phyloP scores from a whole-genome alignment of 1,284 basidiomycete species.

The Phellopilus nigrolimitatus region DNA sequence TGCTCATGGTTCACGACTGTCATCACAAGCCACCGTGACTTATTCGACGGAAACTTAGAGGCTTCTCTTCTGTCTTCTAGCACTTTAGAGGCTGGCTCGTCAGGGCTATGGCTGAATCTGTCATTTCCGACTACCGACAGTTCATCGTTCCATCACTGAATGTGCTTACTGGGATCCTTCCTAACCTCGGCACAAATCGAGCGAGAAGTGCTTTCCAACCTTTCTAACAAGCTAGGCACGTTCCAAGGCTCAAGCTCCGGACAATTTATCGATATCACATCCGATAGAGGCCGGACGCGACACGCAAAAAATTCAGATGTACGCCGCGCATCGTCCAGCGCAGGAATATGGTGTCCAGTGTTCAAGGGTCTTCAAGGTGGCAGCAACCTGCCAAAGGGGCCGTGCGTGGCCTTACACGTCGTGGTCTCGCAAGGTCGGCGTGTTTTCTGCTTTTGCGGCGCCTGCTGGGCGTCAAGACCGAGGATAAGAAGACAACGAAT shows the following conservation, averaged over 20 bases:
- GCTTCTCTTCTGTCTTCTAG: background rate
- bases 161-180: constrained; percentile 4
- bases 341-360: background rate
- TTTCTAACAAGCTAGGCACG: constrained; percentile 3
- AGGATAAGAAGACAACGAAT: too few relatives aligned
- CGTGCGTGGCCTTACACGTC: background rate
- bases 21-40: background rate
- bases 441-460: too few relatives aligned
- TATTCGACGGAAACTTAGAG: background rate
- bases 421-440: constrained; percentile 13
- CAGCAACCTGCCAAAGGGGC: background rate
- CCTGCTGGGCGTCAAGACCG: too few relatives aligned
- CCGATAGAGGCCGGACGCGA: background rate
- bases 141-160: constrained; percentile 5
- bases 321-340: background rate
- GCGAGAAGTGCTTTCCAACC: constrained; percentile 1
- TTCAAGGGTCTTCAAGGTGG: constrained; percentile 1
- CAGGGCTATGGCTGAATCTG: background rate
- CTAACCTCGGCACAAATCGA: constrained; percentile 5
- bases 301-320: background rate
- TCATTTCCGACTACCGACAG: background rate
- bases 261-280: background rate
- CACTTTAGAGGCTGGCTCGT: background rate
- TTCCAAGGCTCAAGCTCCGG: constrained; percentile 11
- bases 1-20: background rate